Percentiles rank a stretch among this genome's conserved stretches.
Conservation (phyloP, 495 filamentous ascomycete species). For the Penicillium turbatum region DNA sequence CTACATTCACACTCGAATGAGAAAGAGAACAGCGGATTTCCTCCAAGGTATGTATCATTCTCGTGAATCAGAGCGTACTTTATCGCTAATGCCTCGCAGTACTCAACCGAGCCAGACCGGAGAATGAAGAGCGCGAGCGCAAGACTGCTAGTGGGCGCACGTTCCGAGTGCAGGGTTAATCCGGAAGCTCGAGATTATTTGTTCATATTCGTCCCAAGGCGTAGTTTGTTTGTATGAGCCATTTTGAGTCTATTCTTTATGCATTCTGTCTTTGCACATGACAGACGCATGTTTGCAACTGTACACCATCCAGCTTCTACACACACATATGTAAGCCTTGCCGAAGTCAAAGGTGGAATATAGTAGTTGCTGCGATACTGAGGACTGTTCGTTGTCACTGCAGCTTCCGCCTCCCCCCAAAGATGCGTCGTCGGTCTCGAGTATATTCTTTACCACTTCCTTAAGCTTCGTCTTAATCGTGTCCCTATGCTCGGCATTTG, state of each 20-base stretch:
- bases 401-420: too few relatives aligned
- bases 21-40: slow-evolving; percentile 94
- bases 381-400: too few relatives aligned
- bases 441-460: too few relatives aligned
- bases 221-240: slow-evolving; percentile 23
- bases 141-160: slow-evolving; percentile 97
- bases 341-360: too few relatives aligned
- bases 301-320: too few relatives aligned
- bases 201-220: slow-evolving; percentile 21
- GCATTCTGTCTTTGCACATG: not conserved
- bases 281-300: not conserved
- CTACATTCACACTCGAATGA: slow-evolving; percentile 98
- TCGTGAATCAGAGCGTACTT: not conserved
- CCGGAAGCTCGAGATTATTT: slow-evolving; percentile 3
- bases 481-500: too few relatives aligned
- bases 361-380: too few relatives aligned
- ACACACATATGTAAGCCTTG: too few relatives aligned
- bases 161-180: slow-evolving; percentile 71
- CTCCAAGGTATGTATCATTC: slow-evolving; percentile 67
- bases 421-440: too few relatives aligned
- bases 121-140: slow-evolving; percentile 94
- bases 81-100: slow-evolving; percentile 50
- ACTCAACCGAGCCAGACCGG: slow-evolving; percentile 83
- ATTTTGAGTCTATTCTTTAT: slow-evolving; percentile 11
- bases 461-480: too few relatives aligned